Evolutionary conservation across 129 eudicot genomes (phyloP).

Genomic region (Helianthus tuberosus): DNA sequence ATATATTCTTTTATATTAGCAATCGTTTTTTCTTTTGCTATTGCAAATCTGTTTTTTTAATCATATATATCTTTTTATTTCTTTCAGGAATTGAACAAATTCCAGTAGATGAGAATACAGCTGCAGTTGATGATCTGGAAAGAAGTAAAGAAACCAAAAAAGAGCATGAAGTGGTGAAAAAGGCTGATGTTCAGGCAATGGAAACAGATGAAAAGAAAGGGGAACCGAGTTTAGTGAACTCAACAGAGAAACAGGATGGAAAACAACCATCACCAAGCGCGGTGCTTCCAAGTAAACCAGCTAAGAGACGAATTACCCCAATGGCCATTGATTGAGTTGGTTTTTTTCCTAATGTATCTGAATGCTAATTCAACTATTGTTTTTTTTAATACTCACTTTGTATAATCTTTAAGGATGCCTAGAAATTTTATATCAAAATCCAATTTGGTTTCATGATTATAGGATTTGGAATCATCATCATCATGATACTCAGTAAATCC

Average conservation of each 20-base stretch:
- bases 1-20: background rate
- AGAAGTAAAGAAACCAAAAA: conserved; percentile 23
- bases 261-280: conserved; percentile 41
- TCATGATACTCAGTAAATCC: too few species aligned
- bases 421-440: conserved; percentile 1
- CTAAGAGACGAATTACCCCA: conserved; percentile 90
- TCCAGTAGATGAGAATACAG: conserved; percentile 25
- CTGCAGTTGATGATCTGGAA: conserved; percentile 24
- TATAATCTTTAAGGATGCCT: conserved; percentile 7
- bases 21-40: background rate
- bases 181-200: conserved; percentile 28
- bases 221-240: conserved; percentile 11
- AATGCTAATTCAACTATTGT: background rate
- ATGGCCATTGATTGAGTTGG: conserved; percentile 73
- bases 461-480: conserved; percentile 7
- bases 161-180: conserved; percentile 14
- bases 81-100: conserved; percentile 39
- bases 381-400: background rate
- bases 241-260: conserved; percentile 32
- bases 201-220: conserved; percentile 36
- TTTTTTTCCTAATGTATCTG: background rate
- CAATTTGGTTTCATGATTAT: background rate
- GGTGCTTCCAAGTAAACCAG: conserved; percentile 53
- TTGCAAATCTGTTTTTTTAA: background rate
- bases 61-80: background rate